Conservation (phyloP, 2,329 filamentous ascomycete species). For the Diaporthe sp. region DNA sequence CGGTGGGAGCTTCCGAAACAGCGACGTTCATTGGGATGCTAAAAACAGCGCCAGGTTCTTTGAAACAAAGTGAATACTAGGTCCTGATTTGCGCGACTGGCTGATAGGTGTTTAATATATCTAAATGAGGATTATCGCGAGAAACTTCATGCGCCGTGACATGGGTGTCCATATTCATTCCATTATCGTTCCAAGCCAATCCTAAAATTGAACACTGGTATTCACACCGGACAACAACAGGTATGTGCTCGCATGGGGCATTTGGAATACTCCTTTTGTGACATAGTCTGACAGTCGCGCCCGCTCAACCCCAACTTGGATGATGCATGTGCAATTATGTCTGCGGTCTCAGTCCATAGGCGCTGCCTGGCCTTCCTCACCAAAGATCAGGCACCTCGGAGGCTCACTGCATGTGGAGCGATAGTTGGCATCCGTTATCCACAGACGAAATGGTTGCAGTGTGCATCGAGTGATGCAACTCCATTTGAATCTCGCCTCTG, state of each 20-base stretch:
- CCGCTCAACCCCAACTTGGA: neutral
- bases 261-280: neutral
- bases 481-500: neutral
- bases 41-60: neutral
- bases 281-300: neutral
- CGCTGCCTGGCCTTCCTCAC: neutral
- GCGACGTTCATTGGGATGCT: neutral
- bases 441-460: no score
- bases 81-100: neutral
- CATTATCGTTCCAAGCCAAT: constrained; percentile 8
- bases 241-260: neutral
- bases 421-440: no score
- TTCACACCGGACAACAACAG: neutral
- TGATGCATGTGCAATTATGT: neutral
- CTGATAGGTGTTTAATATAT: neutral
- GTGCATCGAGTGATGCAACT: neutral
- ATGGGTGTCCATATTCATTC: neutral
- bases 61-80: neutral
- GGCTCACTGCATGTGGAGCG: neutral
- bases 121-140: constrained; percentile 2
- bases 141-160: neutral
- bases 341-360: neutral
- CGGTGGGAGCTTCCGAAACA: constrained; percentile 13
- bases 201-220: neutral
- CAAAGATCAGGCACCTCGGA: neutral